Conservation (phyloP, 2,329 filamentous ascomycete genomes). For the Truncatella angustata region DNA sequence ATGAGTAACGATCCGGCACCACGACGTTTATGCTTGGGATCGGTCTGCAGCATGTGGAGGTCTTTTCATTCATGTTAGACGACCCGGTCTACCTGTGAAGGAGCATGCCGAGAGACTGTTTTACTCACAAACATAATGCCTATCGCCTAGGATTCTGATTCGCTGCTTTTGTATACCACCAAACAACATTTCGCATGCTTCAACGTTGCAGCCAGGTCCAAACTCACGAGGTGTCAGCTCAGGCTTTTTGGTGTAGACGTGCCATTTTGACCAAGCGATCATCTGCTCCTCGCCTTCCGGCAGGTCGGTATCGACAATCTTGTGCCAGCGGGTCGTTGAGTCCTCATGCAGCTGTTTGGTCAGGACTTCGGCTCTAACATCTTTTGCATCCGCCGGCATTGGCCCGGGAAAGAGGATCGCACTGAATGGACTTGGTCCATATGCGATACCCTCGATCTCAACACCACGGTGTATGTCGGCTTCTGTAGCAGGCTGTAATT, state of each 20-base stretch:
- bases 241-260: constrained; percentile 22
- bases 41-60: constrained; percentile 35
- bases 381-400: constrained; percentile 22
- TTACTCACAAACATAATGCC: constrained; percentile 28
- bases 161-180: constrained; percentile 19
- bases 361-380: constrained; percentile 20
- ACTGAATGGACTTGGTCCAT: constrained; percentile 29
- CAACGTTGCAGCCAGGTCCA: constrained; percentile 25
- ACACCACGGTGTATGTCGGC: constrained; percentile 34
- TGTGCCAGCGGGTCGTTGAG: constrained; percentile 24
- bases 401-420: constrained; percentile 32
- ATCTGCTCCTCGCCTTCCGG: constrained; percentile 21
- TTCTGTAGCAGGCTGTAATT: constrained; percentile 31
- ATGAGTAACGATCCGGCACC: constrained; percentile 37
- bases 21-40: constrained; percentile 38
- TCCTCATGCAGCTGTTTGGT: constrained; percentile 20
- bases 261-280: constrained; percentile 32
- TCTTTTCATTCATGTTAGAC: constrained; percentile 22
- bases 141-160: constrained; percentile 18
- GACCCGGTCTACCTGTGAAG: too few relatives aligned
- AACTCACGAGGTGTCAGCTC: constrained; percentile 17
- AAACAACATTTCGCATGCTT: constrained; percentile 31
- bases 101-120: too few relatives aligned
- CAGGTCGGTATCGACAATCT: constrained; percentile 32
- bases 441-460: constrained; percentile 37